Base-by-base conservation (phyloP, 768 basidiomycete species). In the Calvatia gigantea region DNA sequence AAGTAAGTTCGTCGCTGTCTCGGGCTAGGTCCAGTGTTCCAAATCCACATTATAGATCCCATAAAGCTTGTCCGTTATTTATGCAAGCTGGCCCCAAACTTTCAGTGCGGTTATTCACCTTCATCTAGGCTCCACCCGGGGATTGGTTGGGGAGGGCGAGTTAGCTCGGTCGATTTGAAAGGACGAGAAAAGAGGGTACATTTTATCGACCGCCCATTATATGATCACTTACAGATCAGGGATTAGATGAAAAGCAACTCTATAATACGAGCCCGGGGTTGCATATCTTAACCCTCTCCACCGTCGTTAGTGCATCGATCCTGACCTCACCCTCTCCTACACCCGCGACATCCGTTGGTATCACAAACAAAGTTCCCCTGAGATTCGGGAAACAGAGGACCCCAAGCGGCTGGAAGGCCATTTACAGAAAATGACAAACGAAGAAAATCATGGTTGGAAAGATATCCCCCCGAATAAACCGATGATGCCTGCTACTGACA, bases 141-240 rank as follows among this genome's bases (percentile, higher is more conserved):
- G 81, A 0, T 81, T 92, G 82, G 89, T 92, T 52, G 89, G 93
- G 68, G 88, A 90, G 58, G 91, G 90, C 67, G 86, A 89, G 68
- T 72, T 93, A 27, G 91, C 91, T 2, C 82, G 79, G 68, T 80
- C 83, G 12, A 84, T 91, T 54, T 73, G 84, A 49, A 72, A 79
- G 55, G 68, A 66, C 41, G 80, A 65, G 80, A 81, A 73, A 80
- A 79, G 70, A 78, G 80, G 70, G 80, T 80, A 11, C 7, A 67
- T 60, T 42, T 25, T 25, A 21, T 33, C 33, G 48, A 27, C 32
- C 37, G 52, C 1, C 51, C 21, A 12, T 17, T n/a, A 33, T 37
- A 15, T 4, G 21, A 33, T 33, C 19, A 17, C 27, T 48, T 52
- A 61, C 43, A 5, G 53, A 21, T 38, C 7, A 1, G 28, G 11